Conservation (phyloP, 768 basidiomycete genomes). For the Tulasnella calospora region DNA sequence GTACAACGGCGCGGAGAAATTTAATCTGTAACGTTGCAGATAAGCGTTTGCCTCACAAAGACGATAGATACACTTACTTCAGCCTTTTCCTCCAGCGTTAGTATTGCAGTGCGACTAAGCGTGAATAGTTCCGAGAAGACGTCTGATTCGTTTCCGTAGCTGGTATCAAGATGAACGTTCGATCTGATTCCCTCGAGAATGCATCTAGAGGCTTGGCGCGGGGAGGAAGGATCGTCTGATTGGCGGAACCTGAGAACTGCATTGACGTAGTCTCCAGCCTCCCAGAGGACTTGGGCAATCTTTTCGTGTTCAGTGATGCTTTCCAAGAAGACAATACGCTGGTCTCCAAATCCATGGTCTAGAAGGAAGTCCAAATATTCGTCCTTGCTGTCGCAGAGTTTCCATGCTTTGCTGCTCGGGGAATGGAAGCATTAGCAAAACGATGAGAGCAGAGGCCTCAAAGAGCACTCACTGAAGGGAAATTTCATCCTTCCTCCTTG, state of each 20-base stretch:
- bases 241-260: not conserved
- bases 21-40: not conserved
- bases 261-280: constrained; percentile 38
- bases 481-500: constrained; percentile 35
- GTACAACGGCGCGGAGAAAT: not conserved
- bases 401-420: constrained; percentile 42
- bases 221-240: not conserved
- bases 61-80: not conserved
- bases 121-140: not conserved
- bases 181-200: not conserved
- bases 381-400: constrained; percentile 49
- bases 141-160: not conserved
- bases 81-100: not conserved
- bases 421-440: constrained; percentile 32
- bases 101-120: not conserved
- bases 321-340: constrained; percentile 46
- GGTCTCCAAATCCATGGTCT: constrained; percentile 48
- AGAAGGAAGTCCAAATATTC: constrained; percentile 56
- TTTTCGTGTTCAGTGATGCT: constrained; percentile 43
- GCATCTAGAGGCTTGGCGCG: not conserved
- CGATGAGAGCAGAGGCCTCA: constrained; percentile 29
- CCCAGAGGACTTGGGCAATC: constrained; percentile 50
- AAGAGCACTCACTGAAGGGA: not conserved
- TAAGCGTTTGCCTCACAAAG: not conserved
- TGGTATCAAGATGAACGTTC: not conserved